A percentile compares a stretch with the other conserved stretches of the same genome.
phyloP scores from a whole-genome alignment of 2,329 filamentous ascomycete genomes.

The Xylariaceae sp. region DNA sequence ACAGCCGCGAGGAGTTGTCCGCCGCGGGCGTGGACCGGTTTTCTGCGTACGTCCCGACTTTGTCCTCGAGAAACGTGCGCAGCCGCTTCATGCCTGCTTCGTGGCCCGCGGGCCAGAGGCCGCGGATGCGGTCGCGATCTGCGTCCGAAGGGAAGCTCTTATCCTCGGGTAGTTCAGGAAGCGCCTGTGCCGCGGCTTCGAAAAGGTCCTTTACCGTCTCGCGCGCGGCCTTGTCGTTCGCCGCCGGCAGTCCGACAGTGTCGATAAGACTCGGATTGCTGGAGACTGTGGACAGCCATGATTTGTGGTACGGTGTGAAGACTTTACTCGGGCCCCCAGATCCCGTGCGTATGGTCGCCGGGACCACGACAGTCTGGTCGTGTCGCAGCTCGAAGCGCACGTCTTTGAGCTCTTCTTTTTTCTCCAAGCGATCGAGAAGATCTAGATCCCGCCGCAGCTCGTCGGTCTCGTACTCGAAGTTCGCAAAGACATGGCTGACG shows the following conservation, averaged over 20 bases:
- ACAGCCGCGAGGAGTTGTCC: conserved; percentile 43
- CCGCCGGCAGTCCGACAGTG: conserved; percentile 40
- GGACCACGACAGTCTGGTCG: conserved; percentile 34
- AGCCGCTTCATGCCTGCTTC: conserved; percentile 40
- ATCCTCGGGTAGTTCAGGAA: conserved; percentile 38
- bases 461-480: conserved; percentile 37
- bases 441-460: conserved; percentile 36
- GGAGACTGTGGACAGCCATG: conserved; percentile 46
- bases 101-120: conserved; percentile 46
- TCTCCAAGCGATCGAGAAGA: conserved; percentile 24
- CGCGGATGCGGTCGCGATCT: conserved; percentile 41
- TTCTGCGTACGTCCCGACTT: conserved; percentile 41
- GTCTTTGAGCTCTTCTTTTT: background rate
- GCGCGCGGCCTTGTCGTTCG: conserved; percentile 41
- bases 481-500: conserved; percentile 33
- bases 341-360: conserved; percentile 26
- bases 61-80: conserved; percentile 39
- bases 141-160: conserved; percentile 42
- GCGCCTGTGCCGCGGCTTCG: conserved; percentile 27
- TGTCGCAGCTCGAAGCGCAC: conserved; percentile 31
- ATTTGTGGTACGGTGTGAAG: conserved; percentile 37
- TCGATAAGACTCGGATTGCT: conserved; percentile 54
- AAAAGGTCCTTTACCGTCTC: conserved; percentile 36
- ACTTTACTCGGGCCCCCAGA: conserved; percentile 27
- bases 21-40: conserved; percentile 42